Base-by-base conservation (phyloP, 1,284 basidiomycete species). In the Hortiboletus rubellus region DNA sequence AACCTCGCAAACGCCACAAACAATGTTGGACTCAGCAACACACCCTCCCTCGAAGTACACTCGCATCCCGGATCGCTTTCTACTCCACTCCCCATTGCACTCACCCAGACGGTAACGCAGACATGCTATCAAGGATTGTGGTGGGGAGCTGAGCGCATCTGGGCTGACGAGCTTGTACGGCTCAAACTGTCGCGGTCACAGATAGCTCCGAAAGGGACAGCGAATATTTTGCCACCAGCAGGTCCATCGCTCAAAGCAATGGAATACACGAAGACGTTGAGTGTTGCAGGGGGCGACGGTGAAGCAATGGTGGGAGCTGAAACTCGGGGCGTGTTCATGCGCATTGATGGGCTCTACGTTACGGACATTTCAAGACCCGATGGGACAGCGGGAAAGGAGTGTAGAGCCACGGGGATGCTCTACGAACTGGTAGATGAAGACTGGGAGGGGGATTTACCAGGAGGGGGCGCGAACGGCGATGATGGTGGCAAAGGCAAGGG, bases 91-190 rank as follows among this genome's bases (percentile, higher is more conserved):
- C 68, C 66, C n/a, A 59, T 69, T 31, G 59, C 68, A 48, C 64
- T 70, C 31, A 61, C 63, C 7, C 72, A 75, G 53, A 73, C 65
- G 5, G 64, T 79, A 30, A 74, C 70, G 0, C 85, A 87, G 64
- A 79, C 72, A 38, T 79, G 83, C 40, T 91, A 82, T 70, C 90
- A 94, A 70, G 92, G 92, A 1, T 67, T 94, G 14, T 95, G 91
- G 91, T 91, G 89, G 86, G 93, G 92, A 10, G 82, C 87, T 1
- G 93, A 95, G 69, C 82, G 91, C n/a, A 88, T 95, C 54, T 95
- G 92, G 92, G 76, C 81, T 9, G 89, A 90, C 58, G 92, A 95
- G 61, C 81, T 94, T 53, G 84, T 94, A 27, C 82, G 92, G n/a
- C 75, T 95, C 48, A 89, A 90, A 64, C 71, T 87, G 36, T 79